Evolutionary conservation across 352 stramenopile genomes (phyloP).

Genomic region (Globisporangium sylvaticum): DNA sequence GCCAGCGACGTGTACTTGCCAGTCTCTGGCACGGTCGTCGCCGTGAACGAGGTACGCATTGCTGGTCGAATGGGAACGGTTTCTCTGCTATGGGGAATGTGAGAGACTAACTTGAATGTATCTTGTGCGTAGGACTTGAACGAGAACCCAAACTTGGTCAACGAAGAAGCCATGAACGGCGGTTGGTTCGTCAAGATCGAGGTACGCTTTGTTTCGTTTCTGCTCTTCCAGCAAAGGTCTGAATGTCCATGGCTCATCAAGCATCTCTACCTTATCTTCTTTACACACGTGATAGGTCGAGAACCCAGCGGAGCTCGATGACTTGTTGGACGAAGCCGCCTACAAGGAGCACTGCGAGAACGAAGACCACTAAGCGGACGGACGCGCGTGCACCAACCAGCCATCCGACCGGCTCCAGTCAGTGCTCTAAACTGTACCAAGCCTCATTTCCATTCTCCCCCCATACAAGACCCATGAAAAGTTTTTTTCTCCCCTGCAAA

Average conservation of each 20-base stretch:
- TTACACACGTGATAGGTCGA: slow-evolving; percentile 35
- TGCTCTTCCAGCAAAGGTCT: neutral
- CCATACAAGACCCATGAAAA: slow-evolving; percentile 1
- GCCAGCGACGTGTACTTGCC: slow-evolving; percentile 97
- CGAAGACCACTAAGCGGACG: slow-evolving; percentile 62
- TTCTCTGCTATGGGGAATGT: neutral
- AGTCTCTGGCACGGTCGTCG: slow-evolving; percentile 89
- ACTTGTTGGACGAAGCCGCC: slow-evolving; percentile 73
- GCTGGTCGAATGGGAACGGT: neutral
- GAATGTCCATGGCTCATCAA: slow-evolving; percentile 2
- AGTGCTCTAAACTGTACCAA: neutral
- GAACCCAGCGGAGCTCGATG: slow-evolving; percentile 64
- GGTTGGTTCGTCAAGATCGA: slow-evolving; percentile 91
- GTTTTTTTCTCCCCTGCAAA: slow-evolving; percentile 11
- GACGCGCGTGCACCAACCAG: neutral
- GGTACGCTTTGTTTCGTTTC: slow-evolving; percentile 22
- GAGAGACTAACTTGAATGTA: neutral
- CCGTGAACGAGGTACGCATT: slow-evolving; percentile 88
- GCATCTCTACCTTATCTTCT: neutral
- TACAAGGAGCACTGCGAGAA: slow-evolving; percentile 88
- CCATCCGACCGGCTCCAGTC: neutral
- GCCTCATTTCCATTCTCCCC: neutral
- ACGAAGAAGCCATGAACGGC: slow-evolving; percentile 78
- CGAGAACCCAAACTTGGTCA: slow-evolving; percentile 84
- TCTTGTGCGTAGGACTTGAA: slow-evolving; percentile 47